phyloP scores from a whole-genome alignment of 345 rosid species.

The Carallia pectinifolia region DNA sequence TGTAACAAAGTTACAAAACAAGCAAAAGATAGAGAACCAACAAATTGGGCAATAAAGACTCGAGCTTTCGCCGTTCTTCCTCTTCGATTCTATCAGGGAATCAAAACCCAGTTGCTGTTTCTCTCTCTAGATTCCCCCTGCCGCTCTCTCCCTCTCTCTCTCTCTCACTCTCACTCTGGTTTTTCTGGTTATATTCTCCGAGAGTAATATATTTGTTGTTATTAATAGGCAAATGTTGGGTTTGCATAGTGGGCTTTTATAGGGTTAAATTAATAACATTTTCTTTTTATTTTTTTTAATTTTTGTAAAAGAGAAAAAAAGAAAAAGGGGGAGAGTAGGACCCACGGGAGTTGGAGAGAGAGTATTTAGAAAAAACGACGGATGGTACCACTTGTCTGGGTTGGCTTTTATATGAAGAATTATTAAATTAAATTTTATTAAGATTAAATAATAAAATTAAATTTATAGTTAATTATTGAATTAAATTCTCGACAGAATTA shows the following conservation, averaged over 20 bases:
- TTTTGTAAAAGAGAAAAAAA: neutral
- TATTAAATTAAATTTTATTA: no score
- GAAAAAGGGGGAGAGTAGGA: neutral
- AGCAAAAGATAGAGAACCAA: neutral
- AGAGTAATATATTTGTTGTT: neutral
- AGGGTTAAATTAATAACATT: neutral
- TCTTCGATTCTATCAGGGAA: neutral
- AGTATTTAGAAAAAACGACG: neutral
- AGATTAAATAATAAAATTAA: no score
- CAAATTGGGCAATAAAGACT: constrained; percentile 6
- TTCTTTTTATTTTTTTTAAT: neutral
- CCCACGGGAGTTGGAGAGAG: constrained; percentile 6
- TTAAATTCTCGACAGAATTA: no score
- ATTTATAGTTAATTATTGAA: no score
- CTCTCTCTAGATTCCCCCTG: constrained; percentile 5
- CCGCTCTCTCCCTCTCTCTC: constrained; percentile 1
- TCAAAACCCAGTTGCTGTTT: constrained; percentile 18
- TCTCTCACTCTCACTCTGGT: neutral
- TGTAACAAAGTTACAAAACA: neutral
- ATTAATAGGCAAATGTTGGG: constrained; percentile 3
- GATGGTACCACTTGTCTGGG: no score
- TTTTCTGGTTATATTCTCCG: constrained; percentile 9
- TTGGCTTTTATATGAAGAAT: no score
- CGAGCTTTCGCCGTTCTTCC: neutral
- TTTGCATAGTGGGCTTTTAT: constrained; percentile 12